Evolutionary conservation across 73 alveolate genomes (phyloP).

Genomic region (Paramecium octaurelia): DNA sequence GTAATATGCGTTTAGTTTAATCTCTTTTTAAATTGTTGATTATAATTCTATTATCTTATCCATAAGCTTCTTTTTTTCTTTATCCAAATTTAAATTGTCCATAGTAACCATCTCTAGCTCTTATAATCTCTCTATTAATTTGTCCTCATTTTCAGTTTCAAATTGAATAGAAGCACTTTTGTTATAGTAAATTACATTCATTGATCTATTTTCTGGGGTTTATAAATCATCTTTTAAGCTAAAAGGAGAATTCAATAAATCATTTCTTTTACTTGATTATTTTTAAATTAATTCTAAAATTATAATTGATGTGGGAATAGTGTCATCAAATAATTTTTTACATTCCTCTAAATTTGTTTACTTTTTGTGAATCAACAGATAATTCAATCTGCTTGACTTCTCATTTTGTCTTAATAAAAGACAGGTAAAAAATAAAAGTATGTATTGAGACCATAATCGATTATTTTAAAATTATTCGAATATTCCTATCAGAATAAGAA

Average conservation of each 20-base stretch:
- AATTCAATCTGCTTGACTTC: neutral
- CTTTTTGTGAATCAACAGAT: neutral
- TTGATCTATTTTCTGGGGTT: neutral
- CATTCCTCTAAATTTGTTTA: neutral
- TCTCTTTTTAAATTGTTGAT: neutral
- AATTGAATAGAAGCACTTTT: conserved; percentile 36
- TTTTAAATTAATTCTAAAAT: neutral
- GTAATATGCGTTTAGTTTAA: neutral
- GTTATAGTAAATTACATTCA: neutral
- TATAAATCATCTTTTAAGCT: neutral
- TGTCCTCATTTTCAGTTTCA: neutral
- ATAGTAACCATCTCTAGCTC: neutral
- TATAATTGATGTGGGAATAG: neutral
- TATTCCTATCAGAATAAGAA: neutral
- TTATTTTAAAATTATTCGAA: neutral
- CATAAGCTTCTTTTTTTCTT: neutral
- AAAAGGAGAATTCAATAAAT: neutral
- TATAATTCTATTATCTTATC: neutral
- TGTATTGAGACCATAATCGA: neutral
- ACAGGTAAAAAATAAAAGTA: neutral
- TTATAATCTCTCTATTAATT: neutral
- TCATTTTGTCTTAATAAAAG: neutral
- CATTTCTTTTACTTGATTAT: neutral
- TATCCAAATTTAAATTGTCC: neutral
- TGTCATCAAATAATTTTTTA: neutral